Base-by-base conservation (phyloP, 179 eudicot genomes). In the Beta macrorhiza region DNA sequence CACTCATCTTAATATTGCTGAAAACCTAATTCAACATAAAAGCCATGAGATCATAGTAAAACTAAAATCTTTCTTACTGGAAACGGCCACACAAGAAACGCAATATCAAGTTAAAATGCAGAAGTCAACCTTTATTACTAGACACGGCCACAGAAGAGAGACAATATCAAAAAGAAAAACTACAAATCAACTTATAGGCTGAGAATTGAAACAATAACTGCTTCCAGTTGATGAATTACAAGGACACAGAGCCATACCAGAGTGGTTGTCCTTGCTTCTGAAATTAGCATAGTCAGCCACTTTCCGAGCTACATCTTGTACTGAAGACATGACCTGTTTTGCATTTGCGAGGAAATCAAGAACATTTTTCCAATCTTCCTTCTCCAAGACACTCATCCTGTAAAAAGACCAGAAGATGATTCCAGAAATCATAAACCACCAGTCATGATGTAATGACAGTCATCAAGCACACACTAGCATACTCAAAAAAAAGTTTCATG, bases 261-360 rank as follows among this genome's bases (percentile, higher is more conserved):
- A 78, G 75, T 74, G 67, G 71, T 85, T 80, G 69, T 87, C 80
- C 82, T 82, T 82, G 83, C 90, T 85, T 76, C 86, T 85, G 79
- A 91, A 90, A 78, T 90, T 90, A 44, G 99, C 92, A 85, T 88
- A 93, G 57, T 95, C 95, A 75, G 95, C 94, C 64, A 95, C 89
- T 88, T 91, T 95, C 72, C 93, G 86, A 76, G 99, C 96, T 63
- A 89, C 96, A 84, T 91, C 99, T 89, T 93, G 99, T 75, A 95
- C 97, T 74, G 98, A 92, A 53, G 91, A 86, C 51, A 92, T 89
- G 67, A 95, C 95, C 61, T 93, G 95, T 83, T 93, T 91, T 37
- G 99, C 99, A 89, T 93, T 95, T 58, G 91, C 86, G 79, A 95
- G 89, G 78, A 95, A 86, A 55, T 90, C 99, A 62, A 89, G 74